A percentile compares a stretch with the other conserved stretches of the same genome.
Evolutionary conservation across 768 basidiomycete species (phyloP).

Genomic region (Tulasnella sp.): DNA sequence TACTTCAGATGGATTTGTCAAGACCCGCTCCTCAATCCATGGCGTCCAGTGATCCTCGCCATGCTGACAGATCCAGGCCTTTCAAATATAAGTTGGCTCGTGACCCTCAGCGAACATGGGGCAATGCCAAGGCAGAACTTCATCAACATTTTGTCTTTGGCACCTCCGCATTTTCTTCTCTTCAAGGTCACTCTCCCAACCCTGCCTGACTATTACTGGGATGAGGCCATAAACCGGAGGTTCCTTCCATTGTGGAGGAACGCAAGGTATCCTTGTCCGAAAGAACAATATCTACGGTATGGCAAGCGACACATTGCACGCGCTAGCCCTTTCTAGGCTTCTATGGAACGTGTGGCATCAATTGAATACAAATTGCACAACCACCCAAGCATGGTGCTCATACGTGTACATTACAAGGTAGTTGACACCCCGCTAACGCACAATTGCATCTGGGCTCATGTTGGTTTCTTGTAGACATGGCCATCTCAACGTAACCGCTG

Average conservation of each 20-base stretch:
- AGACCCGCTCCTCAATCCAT: conserved; percentile 54
- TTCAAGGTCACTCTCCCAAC: conserved; percentile 64
- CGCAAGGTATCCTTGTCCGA: conserved; percentile 59
- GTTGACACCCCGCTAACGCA: neutral
- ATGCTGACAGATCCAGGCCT: conserved; percentile 33
- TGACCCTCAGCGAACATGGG: conserved; percentile 52
- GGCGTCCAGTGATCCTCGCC: conserved; percentile 62
- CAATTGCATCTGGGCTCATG: neutral
- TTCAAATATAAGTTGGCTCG: conserved; percentile 34
- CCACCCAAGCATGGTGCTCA: conserved; percentile 81
- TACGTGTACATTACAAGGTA: conserved; percentile 45
- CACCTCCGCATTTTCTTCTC: conserved; percentile 53
- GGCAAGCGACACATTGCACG: conserved; percentile 5
- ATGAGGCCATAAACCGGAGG: conserved; percentile 60
- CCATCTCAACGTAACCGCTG: conserved; percentile 61
- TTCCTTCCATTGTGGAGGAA: conserved; percentile 72
- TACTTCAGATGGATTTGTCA: conserved; percentile 51
- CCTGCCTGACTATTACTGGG: conserved; percentile 58
- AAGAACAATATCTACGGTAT: conserved; percentile 57
- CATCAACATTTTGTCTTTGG: conserved; percentile 65
- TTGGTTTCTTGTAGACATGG: conserved; percentile 41
- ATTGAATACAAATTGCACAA: conserved; percentile 56
- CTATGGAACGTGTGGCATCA: conserved; percentile 64
- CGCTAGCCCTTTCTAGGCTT: neutral
- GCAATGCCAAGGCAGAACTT: conserved; percentile 71